phyloP scores from a whole-genome alignment of 2,329 filamentous ascomycete genomes.

The Arthrobotrys pseudoclavata region DNA sequence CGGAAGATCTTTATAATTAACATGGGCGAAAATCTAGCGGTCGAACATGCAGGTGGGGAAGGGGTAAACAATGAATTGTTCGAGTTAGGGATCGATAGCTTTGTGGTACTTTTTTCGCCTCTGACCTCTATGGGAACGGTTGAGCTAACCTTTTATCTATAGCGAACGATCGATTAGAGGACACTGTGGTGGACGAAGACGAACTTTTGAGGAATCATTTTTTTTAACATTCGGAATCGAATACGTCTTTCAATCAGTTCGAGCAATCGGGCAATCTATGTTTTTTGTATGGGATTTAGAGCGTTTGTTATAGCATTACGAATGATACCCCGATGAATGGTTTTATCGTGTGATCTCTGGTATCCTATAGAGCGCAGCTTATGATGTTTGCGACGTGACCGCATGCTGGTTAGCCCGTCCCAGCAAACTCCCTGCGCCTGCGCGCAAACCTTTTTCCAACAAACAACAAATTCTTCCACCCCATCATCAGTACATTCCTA shows the following conservation, averaged over 20 bases:
- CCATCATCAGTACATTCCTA: not conserved
- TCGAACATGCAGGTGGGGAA: conserved; percentile 77
- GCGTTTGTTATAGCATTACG: conserved; percentile 31
- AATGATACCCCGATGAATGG: conserved; percentile 47
- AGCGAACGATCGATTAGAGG: conserved; percentile 39
- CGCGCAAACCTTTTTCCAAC: conserved; percentile 43
- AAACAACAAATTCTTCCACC: conserved; percentile 46
- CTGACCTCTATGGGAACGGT: not conserved
- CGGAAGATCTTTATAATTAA: conserved; percentile 34
- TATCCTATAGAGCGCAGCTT: not conserved
- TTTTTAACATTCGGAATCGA: conserved; percentile 1
- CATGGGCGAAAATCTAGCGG: conserved; percentile 65
- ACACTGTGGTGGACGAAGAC: not conserved
- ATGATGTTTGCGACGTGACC: no score
- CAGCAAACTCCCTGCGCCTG: no score
- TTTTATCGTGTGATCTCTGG: not conserved
- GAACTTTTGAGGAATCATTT: not conserved
- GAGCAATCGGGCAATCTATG: not conserved
- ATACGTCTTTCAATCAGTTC: not conserved
- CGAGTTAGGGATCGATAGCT: conserved; percentile 80
- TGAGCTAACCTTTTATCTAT: not conserved
- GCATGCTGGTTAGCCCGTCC: no score
- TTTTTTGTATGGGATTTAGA: conserved; percentile 12
- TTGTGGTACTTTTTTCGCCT: conserved; percentile 72
- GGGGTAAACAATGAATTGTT: conserved; percentile 80